Evolutionary conservation across 2,329 filamentous ascomycete species (phyloP), one percentile per base, ranked within the genome.

Genomic region (Penicillium paneum): DNA sequence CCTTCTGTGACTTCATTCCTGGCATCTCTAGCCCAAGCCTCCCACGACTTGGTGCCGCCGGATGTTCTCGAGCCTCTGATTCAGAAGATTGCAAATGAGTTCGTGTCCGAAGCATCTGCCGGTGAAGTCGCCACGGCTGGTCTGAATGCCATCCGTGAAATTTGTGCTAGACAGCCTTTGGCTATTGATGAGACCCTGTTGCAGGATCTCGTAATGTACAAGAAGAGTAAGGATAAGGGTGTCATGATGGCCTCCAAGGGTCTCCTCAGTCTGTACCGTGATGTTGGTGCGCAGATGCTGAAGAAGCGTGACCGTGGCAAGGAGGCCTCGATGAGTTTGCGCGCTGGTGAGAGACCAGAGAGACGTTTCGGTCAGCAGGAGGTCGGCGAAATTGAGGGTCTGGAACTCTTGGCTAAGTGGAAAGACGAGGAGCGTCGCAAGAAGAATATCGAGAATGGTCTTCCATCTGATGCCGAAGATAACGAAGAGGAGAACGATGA

Each of bases 171-270:
- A 60, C 94, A 99, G 68, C 93, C 94, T 1, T 78, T 97, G n/a
- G 92, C 92, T 6, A 97, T 99, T 89, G 91, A 86, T 48, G 92
- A 97, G 61, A 96, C 92, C 0, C 77, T 99, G n/a, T 77, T 99
- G 29, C 93, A 99, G 72, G 94, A 99, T 78, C 77, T 99, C 49
- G 91, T 97, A 10, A 89, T 94, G 78, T 97, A 99, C 76, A 85
- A 90, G 57, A 96, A 95, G 79, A 96, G 90, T 70, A 99, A 99
- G 71, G 94, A 99, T 70, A 99, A 97, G 79, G 92, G 93, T 56
- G 90, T 94, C n/a, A 92, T 96, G 83, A 97, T 99, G 94, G 94
- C 94, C 8, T 91, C 93, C 13, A 93, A 94, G 72, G 93, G 94
- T 60, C 79, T 99, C 7, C 79, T 99, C 39, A 91, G 90, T 24